Conservation (phyloP, 305 asterid genomes). For the Fraxinus baroniana region DNA sequence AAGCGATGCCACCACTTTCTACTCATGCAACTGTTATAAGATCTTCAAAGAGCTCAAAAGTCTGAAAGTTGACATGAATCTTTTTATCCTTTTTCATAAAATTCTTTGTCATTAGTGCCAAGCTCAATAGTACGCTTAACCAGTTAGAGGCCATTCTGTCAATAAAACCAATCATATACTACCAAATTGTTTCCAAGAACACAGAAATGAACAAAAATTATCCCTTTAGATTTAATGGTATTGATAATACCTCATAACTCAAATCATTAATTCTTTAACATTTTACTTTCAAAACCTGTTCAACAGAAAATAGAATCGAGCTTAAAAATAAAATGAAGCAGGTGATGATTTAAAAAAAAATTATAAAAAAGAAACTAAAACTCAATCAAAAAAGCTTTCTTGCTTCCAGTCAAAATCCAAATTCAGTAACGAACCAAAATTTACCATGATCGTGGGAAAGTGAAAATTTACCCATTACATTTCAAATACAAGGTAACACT, state of each 20-base stretch:
- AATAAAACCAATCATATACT: background rate
- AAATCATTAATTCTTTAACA: background rate
- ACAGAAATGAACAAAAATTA: slow-evolving; percentile 1
- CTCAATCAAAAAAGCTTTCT: background rate
- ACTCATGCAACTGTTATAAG: background rate
- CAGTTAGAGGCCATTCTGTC: background rate
- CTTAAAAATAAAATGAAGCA: slow-evolving; percentile 11
- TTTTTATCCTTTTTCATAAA: background rate
- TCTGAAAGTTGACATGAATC: background rate
- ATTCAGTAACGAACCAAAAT: background rate
- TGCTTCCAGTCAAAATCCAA: background rate
- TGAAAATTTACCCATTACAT: background rate
- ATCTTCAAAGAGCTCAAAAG: background rate
- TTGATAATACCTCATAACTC: background rate
- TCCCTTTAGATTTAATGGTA: background rate
- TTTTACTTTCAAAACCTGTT: background rate
- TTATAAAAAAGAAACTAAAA: slow-evolving; percentile 1
- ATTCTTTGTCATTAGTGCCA: background rate
- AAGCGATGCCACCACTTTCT: background rate
- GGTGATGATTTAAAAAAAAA: background rate
- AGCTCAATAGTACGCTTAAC: background rate
- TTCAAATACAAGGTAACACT: slow-evolving; percentile 5
- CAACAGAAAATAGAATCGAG: background rate
- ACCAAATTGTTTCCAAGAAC: background rate
- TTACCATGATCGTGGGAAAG: slow-evolving; percentile 13